Evolutionary conservation across 225 moss, liverwort and hornwort genomes (phyloP), one percentile per base, ranked within the genome.

Genomic region (Polytrichum formosum): DNA sequence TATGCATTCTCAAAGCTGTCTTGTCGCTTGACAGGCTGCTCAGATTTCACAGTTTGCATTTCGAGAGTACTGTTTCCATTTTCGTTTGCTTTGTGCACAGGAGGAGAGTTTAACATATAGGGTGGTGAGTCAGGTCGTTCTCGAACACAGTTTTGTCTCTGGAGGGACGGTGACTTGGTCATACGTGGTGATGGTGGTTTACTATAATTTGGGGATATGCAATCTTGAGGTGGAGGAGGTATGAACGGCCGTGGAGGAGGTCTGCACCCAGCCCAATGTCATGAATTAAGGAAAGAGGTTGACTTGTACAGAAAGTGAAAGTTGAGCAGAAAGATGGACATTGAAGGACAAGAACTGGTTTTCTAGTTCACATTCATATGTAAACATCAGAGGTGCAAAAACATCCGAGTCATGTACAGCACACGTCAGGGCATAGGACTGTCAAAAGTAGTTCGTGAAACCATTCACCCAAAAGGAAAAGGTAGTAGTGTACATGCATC

Each of bases 161-260:
- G 81, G 28, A 89, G 70, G 27, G 89, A 89, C 53, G 89, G 89
- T 65, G 89, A 89, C 73, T 79, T 89, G 59, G 78, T 79, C 83
- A 89, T 85, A 61, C 83, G 83, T 30, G 85, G 83, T 60, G 89
- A 85, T 54, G 88, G 88, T 25, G 89, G 83, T 75, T 83, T 86
- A 54, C 89, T 89, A 72, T 80, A 85, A 60, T 85, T 85, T 68
- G 89, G 86, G 13, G 85, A 81, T 67, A 83, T 75, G 71, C 83
- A 79, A 59, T 87, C 89, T 75, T 83, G 86, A 16, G 82, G 82
- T 59, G 70, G 79, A 75, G 85, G 83, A 60, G 81, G 83, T 68
- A 81, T 75, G 74, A 83, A 89, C 56, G 79, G 68, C 75, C 75
- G 81, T 67, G 87, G 87, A 23, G 87, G 84, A 75, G 87, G 79